Evolutionary conservation across 257 asterid genomes (phyloP), one percentile per base, ranked within the genome.

Genomic region (Capsicum chinense): DNA sequence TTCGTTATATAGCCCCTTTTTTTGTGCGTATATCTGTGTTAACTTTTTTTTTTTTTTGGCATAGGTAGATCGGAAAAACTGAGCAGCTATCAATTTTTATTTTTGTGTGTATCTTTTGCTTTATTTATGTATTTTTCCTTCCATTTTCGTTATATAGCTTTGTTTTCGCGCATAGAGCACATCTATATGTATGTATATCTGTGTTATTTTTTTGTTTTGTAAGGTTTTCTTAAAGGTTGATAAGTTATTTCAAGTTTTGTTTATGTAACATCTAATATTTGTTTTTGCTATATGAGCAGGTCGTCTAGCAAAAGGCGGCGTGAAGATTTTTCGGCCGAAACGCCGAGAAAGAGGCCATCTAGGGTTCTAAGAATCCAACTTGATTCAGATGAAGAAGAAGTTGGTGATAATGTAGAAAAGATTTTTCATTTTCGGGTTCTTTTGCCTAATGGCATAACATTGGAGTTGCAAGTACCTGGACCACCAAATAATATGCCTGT

Each of bases 371-470:
- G 78, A 74, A 5, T 9, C 9, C 26, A 76, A 54, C 7, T 2
- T 21, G 48, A 52, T 76, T 76, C 81, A 1, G 87, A 86, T 56
- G 84, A 58, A 60, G 59, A 58, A 60, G 59, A 57, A 56, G 47
- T 9, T 57, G 66, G 37, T 3, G 60, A 71, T 21, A 9, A 59
- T 26, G 63, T 52, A 4, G 83, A 33, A 13, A 81, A 85, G 42
- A 3, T 66, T n/a, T 88, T 64, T 84, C 80, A 16, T 68, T 93
- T 93, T 64, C 87, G 90, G 19, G 85, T 94, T 66, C 91, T 94
- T 57, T 69, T 94, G 71, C 98, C 98, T 0, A 92, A 94, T 79
- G 90, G 91, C 5, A 79, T 85, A 2, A 85, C 88, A 3, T 48
- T 92, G 11, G 94, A 89, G 84, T 81, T 91, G 15, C 91, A 84